Evolutionary conservation across 768 basidiomycete genomes (phyloP).

Genomic region (Xerocomus brunneocitrinus): DNA sequence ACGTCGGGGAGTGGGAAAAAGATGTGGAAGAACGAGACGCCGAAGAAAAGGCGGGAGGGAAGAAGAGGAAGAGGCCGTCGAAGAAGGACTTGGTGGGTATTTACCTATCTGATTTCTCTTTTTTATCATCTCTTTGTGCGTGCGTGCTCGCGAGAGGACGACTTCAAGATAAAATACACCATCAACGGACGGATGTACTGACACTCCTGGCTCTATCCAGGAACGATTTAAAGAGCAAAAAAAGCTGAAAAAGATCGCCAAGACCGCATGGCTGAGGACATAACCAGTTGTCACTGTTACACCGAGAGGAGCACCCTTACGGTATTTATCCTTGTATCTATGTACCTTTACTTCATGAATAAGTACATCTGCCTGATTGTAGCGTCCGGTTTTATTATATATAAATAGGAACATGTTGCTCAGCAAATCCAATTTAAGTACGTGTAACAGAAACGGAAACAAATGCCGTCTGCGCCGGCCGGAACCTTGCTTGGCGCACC

Average conservation of each 20-base stretch:
- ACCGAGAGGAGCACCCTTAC: not conserved
- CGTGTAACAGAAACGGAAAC: no score
- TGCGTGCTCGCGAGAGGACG: conserved; percentile 19
- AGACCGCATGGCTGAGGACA: conserved; percentile 83
- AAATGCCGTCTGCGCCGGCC: no score
- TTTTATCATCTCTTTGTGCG: conserved; percentile 14
- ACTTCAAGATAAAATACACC: conserved; percentile 14
- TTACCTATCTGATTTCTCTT: conserved; percentile 3
- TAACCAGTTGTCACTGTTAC: conserved; percentile 6
- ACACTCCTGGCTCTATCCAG: conserved; percentile 36
- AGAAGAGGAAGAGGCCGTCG: conserved; percentile 71
- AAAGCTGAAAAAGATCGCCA: conserved; percentile 75
- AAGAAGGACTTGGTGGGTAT: conserved; percentile 79
- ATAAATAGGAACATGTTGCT: no score
- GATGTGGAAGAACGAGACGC: conserved; percentile 50
- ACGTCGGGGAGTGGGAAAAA: conserved; percentile 74
- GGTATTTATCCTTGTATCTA: not conserved
- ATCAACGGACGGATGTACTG: conserved; percentile 25
- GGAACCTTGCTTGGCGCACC: no score
- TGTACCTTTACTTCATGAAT: not conserved
- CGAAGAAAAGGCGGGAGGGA: conserved; percentile 50
- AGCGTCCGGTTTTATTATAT: no score
- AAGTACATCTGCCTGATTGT: not conserved
- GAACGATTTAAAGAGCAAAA: conserved; percentile 85
- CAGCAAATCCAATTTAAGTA: no score